Evolutionary conservation across 2,329 filamentous ascomycete genomes (phyloP), one percentile per base, ranked within the genome.

Genomic region (Cryphonectria naterciae): DNA sequence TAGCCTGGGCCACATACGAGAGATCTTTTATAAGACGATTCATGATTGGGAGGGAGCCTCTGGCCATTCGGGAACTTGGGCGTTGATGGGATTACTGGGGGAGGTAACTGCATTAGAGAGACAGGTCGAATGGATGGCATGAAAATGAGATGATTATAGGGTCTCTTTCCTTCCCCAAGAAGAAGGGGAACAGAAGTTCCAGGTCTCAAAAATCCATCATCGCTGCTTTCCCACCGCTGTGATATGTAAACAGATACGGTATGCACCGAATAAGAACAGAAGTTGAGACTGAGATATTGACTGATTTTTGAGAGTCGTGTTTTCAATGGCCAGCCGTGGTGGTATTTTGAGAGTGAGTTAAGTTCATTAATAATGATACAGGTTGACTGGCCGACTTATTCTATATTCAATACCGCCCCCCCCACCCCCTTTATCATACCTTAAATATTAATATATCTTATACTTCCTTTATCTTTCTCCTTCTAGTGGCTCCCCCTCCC

Each of bases 51-150:
- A 49, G 28, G 5, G n/a, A 56, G 41, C 39, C 28, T 17, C 35
- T 46, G 43, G 19, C 39, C 25, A 32, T 54, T 62, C 52, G 28
- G 54, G 19, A 37, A 60, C 60, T 22, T 35, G 37, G 69, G 54
- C 61, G 66, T 58, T 66, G 22, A 67, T 67, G 65, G 65, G 37
- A 67, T 39, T 39, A 54, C 32, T 19, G 25, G n/a, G 17, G 25
- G 15, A 28, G 35, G 43, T 17, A 52, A 41, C 32, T 43, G 37
- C 37, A 58, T 58, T 43, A 67, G 65, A 67, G 37, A n/a, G 35
- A 22, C 37, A n/a, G 15, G 37, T 22, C 65, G 65, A 39, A 13
- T 17, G 28, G 19, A 49, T n/a, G 35, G 1, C 43, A 10, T 28
- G 22, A 43, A 43, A 41, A 39, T n/a, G 8, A 41, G 8, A 67